A percentile compares a stretch with the other conserved stretches of the same genome.
phyloP scores from a whole-genome alignment of 2,329 filamentous ascomycete species.

The Fusarium phyllophilum region DNA sequence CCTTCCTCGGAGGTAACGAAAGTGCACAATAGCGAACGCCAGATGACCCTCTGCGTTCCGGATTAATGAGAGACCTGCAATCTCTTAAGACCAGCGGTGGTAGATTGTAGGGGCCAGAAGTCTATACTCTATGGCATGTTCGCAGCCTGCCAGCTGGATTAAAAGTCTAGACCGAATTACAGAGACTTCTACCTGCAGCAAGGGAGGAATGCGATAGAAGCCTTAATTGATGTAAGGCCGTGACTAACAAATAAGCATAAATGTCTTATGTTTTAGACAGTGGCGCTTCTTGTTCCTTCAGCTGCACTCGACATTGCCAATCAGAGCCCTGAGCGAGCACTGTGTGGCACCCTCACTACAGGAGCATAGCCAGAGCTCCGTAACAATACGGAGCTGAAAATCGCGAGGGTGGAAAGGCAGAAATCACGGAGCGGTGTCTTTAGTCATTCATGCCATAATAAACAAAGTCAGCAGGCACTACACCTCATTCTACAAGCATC shows the following conservation, averaged over 20 bases:
- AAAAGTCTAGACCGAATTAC: not conserved
- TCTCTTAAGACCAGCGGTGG: too few species aligned
- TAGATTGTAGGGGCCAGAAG: too few species aligned
- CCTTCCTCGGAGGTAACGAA: not conserved
- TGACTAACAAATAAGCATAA: not conserved
- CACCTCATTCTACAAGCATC: not conserved
- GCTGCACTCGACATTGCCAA: not conserved
- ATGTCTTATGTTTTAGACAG: not conserved
- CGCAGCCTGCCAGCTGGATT: fast-evolving
- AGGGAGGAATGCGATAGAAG: not conserved
- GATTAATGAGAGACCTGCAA: not conserved
- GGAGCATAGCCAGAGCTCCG: not conserved
- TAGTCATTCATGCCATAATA: not conserved
- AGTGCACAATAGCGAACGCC: not conserved
- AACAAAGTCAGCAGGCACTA: not conserved
- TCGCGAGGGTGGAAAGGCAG: not conserved
- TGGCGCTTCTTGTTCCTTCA: not conserved
- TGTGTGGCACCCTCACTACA: not conserved
- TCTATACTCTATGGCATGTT: not conserved
- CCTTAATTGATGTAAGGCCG: not conserved
- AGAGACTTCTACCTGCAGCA: not conserved
- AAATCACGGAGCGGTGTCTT: not conserved
- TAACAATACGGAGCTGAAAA: not conserved
- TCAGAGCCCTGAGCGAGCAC: not conserved
- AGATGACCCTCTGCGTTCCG: not conserved